Base-by-base conservation (phyloP, 352 stramenopile species). In the Globisporangium solare region DNA sequence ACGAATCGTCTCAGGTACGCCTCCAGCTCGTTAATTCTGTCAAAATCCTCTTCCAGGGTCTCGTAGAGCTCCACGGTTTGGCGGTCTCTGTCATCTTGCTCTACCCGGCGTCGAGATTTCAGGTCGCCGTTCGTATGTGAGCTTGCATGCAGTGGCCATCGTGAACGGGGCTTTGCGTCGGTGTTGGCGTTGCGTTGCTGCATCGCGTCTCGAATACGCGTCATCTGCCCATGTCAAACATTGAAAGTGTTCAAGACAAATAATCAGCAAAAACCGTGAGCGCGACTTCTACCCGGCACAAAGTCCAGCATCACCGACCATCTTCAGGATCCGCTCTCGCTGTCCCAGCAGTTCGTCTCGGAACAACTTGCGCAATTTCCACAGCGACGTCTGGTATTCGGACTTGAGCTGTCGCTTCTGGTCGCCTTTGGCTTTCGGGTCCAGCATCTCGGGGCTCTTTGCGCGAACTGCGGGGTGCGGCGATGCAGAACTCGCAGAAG, bases 321-420 rank as follows among this genome's bases (percentile, higher is more conserved):
- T 57, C 14, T 64, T 50, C 12, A 82, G 45, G 21, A 88, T 55
- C 3, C 54, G 54, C 47, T 77, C 63, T 11, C 81, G 74, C 49
- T 88, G 81, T 10, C 62, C 54, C 5, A 75, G 43, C 0, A 89
- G 63, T 40, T 91, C 76, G 5, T 84, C 64, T 53, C 82, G 77
- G 54, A 69, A 88, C 11, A 91, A 61, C 49, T 79, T 79, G 10
- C 74, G 65, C 27, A 91, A 47, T 45, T 76, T 78, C 81, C 76
- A 88, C 7, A 91, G 66, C 21, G 60, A 64, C 32, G 60, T 32
- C 41, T 77, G 76, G 42, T 84, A 87, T 27, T 70, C 47, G 3
- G 49, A 41, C 48, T 53, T 58, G 18, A 77, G 47, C 6, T 22
- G 35, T 46, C 62, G 67, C 14, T 18, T 52, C 10, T 12, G 40